Evolutionary conservation across 306 rosid genomes (phyloP).

Genomic region (Prunus persica): DNA sequence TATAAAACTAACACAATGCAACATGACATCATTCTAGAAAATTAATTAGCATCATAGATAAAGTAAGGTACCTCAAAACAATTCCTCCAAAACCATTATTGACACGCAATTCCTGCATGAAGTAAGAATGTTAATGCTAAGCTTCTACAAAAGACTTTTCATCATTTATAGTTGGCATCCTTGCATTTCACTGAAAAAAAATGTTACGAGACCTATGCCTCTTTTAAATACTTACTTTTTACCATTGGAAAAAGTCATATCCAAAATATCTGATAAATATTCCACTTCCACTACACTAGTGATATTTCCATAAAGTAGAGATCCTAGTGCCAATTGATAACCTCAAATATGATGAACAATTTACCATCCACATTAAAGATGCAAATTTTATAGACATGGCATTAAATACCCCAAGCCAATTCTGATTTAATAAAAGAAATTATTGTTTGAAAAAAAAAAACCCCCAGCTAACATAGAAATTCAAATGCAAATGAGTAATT

Average conservation of each 20-base stretch:
- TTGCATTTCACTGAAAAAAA: neutral
- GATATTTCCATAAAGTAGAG: neutral
- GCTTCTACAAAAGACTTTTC: neutral
- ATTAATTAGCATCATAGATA: constrained; percentile 9
- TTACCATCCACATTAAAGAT: neutral
- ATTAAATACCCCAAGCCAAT: neutral
- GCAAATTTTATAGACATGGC: neutral
- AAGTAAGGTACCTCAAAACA: constrained; percentile 62
- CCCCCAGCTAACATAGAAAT: neutral
- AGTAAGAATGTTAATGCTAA: constrained; percentile 27
- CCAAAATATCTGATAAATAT: neutral
- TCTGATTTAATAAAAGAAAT: neutral
- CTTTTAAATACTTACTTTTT: neutral
- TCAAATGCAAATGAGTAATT: constrained; percentile 1
- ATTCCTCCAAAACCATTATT: constrained; percentile 92
- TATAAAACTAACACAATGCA: neutral
- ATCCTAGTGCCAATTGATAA: neutral
- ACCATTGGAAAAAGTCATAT: neutral
- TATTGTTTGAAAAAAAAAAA: neutral
- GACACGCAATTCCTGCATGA: constrained; percentile 88
- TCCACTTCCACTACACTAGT: neutral
- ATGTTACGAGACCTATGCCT: neutral
- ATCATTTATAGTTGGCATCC: neutral
- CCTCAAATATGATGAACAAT: neutral
- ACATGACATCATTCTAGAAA: neutral